Conservation (phyloP, 352 stramenopile genomes). For the Globisporangium nagaii region DNA sequence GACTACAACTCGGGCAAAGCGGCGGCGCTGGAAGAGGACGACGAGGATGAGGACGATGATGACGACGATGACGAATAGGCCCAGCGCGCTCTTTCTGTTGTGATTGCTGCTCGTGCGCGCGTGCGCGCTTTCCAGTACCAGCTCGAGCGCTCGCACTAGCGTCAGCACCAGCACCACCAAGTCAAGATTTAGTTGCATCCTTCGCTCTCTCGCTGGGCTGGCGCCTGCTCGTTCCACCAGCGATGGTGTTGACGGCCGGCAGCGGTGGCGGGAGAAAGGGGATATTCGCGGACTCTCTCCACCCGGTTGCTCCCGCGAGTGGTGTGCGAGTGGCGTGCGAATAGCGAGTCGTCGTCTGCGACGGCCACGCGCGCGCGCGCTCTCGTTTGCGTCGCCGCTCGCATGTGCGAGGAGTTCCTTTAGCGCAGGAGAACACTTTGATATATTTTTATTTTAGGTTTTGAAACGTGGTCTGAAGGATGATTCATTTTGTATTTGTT, state of each 20-base stretch:
- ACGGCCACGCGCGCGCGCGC: not conserved
- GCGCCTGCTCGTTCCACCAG: not conserved
- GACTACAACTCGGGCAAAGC: conserved; percentile 78
- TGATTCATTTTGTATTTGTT: conserved; percentile 3
- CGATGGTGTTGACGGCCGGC: not conserved
- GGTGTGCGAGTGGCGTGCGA: not conserved
- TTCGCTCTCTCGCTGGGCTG: not conserved
- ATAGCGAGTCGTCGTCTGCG: not conserved
- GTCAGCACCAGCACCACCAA: not conserved
- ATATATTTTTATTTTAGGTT: conserved; percentile 21
- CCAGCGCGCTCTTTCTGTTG: not conserved
- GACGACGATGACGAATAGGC: conserved; percentile 66
- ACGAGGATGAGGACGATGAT: conserved; percentile 63
- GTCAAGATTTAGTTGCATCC: conserved; percentile 14
- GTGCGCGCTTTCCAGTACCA: not conserved
- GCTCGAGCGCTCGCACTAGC: not conserved
- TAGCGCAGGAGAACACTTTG: conserved; percentile 14
- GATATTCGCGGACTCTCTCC: conserved; percentile 3
- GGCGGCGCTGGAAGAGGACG: conserved; percentile 25
- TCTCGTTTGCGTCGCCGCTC: not conserved
- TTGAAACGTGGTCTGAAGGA: conserved; percentile 10
- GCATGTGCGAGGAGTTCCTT: not conserved
- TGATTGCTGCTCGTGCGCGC: not conserved
- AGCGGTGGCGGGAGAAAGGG: not conserved
- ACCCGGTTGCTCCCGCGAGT: not conserved